Conservation (phyloP, 2,329 filamentous ascomycete genomes). For the Mycosphaerelloides madeirae region DNA sequence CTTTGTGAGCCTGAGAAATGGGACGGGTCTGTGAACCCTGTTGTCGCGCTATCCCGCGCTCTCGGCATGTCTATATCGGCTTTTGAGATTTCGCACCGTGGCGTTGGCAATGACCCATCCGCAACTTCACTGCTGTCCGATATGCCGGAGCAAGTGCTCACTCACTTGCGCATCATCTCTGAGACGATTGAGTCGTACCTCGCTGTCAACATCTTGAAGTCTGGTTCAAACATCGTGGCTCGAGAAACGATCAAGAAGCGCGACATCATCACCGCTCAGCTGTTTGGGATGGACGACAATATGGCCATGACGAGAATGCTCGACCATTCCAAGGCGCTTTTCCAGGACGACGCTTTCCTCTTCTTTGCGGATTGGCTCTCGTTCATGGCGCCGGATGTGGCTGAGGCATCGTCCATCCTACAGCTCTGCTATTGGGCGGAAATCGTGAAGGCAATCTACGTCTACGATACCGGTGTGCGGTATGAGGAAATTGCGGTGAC, state of each 20-base stretch:
- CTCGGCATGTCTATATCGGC: constrained; percentile 83
- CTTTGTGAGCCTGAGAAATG: constrained; percentile 28
- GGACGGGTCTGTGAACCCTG: constrained; percentile 13
- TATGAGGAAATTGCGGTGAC: background rate
- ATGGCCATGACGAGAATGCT: constrained; percentile 18
- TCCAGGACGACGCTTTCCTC: constrained; percentile 67
- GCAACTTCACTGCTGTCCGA: constrained; percentile 69
- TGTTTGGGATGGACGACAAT: constrained; percentile 26
- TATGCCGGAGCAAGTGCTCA: constrained; percentile 76
- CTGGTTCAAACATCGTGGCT: constrained; percentile 40
- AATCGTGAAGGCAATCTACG: constrained; percentile 72
- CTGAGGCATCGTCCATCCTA: constrained; percentile 54
- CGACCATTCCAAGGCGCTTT: constrained; percentile 43
- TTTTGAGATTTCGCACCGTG: constrained; percentile 87
- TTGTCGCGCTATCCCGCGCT: constrained; percentile 32
- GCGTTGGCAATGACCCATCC: constrained; percentile 63
- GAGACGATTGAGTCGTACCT: constrained; percentile 86
- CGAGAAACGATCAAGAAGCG: constrained; percentile 23
- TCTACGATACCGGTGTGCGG: constrained; percentile 39
- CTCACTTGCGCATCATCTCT: constrained; percentile 79
- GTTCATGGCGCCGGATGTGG: constrained; percentile 26
- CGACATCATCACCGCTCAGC: constrained; percentile 27
- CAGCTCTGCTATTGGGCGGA: constrained; percentile 87
- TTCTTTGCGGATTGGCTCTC: constrained; percentile 65
- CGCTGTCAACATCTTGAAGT: constrained; percentile 65